Conservation (phyloP, 2,329 filamentous ascomycete species). For the Xylaria sp. region DNA sequence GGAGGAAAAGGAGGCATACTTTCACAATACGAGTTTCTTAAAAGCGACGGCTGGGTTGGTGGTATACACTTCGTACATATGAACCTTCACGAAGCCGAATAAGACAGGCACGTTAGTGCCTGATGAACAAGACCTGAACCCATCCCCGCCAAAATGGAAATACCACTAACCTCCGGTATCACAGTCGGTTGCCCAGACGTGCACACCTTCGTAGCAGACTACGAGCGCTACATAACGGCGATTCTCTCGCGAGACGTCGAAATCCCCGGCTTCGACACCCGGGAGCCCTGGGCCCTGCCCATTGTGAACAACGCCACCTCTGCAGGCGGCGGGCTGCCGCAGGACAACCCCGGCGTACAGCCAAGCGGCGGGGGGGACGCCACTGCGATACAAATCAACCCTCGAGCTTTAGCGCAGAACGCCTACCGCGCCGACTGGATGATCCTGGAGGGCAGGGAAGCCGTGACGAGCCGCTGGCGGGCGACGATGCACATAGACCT, state of each 20-base stretch:
- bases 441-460: slow-evolving; percentile 52
- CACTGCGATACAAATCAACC: slow-evolving; percentile 43
- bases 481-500: slow-evolving; percentile 63
- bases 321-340: no score
- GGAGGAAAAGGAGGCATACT: neutral
- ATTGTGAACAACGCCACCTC: neutral
- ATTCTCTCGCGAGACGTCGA: slow-evolving; percentile 50
- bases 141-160: neutral
- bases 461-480: slow-evolving; percentile 50
- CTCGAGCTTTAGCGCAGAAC: slow-evolving; percentile 53
- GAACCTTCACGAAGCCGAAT: no score
- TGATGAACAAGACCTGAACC: neutral
- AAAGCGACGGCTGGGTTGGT: neutral
- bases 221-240: slow-evolving; percentile 52
- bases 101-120: neutral
- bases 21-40: neutral
- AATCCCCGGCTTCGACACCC: slow-evolving; percentile 42
- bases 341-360: neutral
- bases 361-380: neutral
- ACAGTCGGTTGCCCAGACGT: slow-evolving; percentile 51
- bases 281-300: slow-evolving; percentile 47
- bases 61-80: neutral
- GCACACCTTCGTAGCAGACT: slow-evolving; percentile 51
- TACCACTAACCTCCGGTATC: neutral
- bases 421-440: slow-evolving; percentile 56